Evolutionary conservation across 306 rosid genomes (phyloP).

Genomic region (Quillaja saponaria): DNA sequence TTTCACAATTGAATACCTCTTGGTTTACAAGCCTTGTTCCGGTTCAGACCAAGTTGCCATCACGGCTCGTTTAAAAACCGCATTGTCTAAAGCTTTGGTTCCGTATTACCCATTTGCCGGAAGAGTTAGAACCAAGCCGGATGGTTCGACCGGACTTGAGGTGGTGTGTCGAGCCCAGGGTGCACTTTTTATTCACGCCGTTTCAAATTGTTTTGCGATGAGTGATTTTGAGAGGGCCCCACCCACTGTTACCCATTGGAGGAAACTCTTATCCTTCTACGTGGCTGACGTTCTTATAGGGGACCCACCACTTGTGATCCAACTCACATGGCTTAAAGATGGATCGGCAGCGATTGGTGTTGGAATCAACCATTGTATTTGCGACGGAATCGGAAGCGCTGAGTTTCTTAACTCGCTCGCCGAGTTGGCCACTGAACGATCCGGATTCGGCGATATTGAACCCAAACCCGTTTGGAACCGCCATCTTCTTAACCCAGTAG

Average conservation of each 20-base stretch:
- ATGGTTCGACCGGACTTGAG: constrained; percentile 50
- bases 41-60: constrained; percentile 31
- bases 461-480: constrained; percentile 72
- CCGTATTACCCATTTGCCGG: constrained; percentile 76
- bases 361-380: constrained; percentile 74
- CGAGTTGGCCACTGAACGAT: constrained; percentile 44
- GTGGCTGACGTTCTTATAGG: constrained; percentile 75
- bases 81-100: constrained; percentile 64
- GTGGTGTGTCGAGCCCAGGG: constrained; percentile 75
- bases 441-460: constrained; percentile 17
- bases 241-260: constrained; percentile 54
- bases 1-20: constrained; percentile 77
- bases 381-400: constrained; percentile 78
- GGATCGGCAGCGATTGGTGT: constrained; percentile 70
- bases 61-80: constrained; percentile 44
- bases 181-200: constrained; percentile 68
- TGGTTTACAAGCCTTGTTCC: constrained; percentile 46
- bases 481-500: constrained; percentile 43
- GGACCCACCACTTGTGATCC: constrained; percentile 66
- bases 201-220: constrained; percentile 35
- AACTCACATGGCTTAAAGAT: constrained; percentile 80
- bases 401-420: constrained; percentile 70
- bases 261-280: constrained; percentile 56
- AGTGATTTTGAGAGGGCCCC: constrained; percentile 66
- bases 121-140: constrained; percentile 45